These are phyloP conservation scores for Logfia minima DNA, from an alignment of 129 eudicot genomes.

Conservation along the genomic window DNA sequence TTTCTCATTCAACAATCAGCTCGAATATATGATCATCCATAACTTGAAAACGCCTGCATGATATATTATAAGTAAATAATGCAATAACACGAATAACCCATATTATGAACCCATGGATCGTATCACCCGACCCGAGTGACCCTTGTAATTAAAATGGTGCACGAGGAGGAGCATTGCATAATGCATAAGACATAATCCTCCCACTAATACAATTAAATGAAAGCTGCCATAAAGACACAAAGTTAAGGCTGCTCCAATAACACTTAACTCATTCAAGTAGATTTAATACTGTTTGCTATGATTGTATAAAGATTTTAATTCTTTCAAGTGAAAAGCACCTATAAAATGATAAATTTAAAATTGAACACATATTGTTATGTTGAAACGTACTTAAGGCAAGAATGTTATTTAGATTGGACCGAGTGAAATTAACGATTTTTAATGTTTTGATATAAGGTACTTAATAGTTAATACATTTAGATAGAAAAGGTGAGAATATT, in stretches of 20 bases:
- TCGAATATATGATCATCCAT: not conserved
- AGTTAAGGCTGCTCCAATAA: conserved; percentile 62
- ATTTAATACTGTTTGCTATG: not conserved
- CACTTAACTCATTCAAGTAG: conserved; percentile 24
- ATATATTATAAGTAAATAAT: no score
- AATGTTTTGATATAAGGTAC: not conserved
- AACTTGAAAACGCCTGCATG: no score
- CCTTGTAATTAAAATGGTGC: conserved; percentile 20
- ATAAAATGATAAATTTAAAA: no score
- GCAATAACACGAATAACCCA: not conserved
- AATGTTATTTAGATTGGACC: not conserved
- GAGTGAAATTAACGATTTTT: not conserved
- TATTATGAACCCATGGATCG: not conserved
- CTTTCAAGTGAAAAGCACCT: not conserved
- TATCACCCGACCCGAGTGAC: conserved; percentile 8
- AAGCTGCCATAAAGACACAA: conserved; percentile 61
- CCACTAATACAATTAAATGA: conserved; percentile 41
- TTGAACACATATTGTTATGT: no score
- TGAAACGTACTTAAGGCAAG: no score
- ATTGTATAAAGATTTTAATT: not conserved
- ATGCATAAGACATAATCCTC: conserved; percentile 35
- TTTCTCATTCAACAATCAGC: not conserved
- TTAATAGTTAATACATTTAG: not conserved
- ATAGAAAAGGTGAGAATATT: not conserved
- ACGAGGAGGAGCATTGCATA: conserved; percentile 9